These are phyloP conservation scores for Mortierella hygrophila DNA, from an alignment of 192 early-diverging fungal genomes.

Conservation along the genomic window DNA sequence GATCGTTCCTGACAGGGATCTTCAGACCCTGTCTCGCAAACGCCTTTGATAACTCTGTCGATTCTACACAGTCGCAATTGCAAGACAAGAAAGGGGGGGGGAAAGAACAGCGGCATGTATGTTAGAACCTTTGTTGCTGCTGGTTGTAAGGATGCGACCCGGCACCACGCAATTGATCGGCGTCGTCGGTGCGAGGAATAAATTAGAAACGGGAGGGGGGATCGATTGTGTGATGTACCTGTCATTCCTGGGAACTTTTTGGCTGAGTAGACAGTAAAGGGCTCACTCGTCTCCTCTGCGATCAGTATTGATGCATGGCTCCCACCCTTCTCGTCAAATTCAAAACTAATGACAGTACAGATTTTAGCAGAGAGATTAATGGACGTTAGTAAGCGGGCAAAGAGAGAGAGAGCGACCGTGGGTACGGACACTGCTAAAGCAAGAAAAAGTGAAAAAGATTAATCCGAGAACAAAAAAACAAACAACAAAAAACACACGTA, in stretches of 20 bases:
- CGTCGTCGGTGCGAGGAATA: background rate
- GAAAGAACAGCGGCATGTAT: background rate
- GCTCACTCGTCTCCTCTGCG: constrained; percentile 69
- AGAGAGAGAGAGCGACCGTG: background rate
- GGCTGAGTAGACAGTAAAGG: constrained; percentile 84
- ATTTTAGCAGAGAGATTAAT: constrained; percentile 8
- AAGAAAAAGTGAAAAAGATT: background rate
- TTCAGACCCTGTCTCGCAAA: constrained; percentile 86
- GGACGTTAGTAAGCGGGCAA: no score
- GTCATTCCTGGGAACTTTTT: constrained; percentile 91
- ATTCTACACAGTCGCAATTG: constrained; percentile 65
- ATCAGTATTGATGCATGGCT: constrained; percentile 67
- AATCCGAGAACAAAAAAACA: background rate
- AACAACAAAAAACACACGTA: constrained; percentile 11
- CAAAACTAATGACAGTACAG: constrained; percentile 12
- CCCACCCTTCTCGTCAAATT: constrained; percentile 56
- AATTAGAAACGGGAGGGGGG: background rate
- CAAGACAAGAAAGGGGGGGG: background rate
- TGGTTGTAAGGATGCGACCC: no score
- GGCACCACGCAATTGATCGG: no score
- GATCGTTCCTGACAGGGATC: constrained; percentile 82
- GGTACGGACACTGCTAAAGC: background rate
- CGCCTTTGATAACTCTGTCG: constrained; percentile 78
- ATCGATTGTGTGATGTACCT: constrained; percentile 56
- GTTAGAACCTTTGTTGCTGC: background rate